A percentile compares a stretch with the other conserved stretches of the same genome.
phyloP scores from a whole-genome alignment of 1,284 basidiomycete genomes.

The Sporisorium reilianum region DNA sequence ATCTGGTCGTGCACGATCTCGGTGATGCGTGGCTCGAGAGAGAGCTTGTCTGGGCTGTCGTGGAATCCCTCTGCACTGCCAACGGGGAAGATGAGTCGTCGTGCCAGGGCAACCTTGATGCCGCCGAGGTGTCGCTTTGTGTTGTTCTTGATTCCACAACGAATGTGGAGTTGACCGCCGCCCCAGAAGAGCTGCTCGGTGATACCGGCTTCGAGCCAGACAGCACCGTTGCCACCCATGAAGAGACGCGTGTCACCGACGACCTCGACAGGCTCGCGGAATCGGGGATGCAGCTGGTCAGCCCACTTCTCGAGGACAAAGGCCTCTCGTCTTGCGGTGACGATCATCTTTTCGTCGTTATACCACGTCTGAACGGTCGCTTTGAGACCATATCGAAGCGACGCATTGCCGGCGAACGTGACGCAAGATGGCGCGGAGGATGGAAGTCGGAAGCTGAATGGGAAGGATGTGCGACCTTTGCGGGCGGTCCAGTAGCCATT shows the following conservation, averaged over 20 bases:
- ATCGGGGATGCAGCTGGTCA: constrained; percentile 46
- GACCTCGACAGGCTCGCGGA: constrained; percentile 53
- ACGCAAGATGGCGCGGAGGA: constrained; percentile 56
- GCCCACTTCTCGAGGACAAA: constrained; percentile 63
- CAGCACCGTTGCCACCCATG: constrained; percentile 63
- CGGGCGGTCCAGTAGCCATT: constrained; percentile 63
- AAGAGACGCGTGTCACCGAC: constrained; percentile 63
- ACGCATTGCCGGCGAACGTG: constrained; percentile 60
- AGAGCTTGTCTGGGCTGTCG: constrained; percentile 40
- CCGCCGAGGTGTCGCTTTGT: constrained; percentile 61
- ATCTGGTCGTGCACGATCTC: constrained; percentile 57
- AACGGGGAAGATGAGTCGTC: constrained; percentile 61
- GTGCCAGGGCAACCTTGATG: constrained; percentile 56
- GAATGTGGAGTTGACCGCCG: constrained; percentile 55
- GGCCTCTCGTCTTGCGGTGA: constrained; percentile 56
- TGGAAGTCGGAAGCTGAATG: constrained; percentile 61
- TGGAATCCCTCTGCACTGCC: constrained; percentile 46
- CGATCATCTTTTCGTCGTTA: constrained; percentile 56
- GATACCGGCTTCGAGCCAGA: constrained; percentile 64
- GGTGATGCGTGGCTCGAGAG: constrained; percentile 61
- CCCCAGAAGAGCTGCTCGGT: constrained; percentile 56
- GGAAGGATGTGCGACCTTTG: constrained; percentile 63
- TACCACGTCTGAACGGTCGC: constrained; percentile 63
- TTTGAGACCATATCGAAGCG: constrained; percentile 60
- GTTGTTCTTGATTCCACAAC: constrained; percentile 63